phyloP scores from a whole-genome alignment of 208 protist species.

The Endotrypanum monterogeii region DNA sequence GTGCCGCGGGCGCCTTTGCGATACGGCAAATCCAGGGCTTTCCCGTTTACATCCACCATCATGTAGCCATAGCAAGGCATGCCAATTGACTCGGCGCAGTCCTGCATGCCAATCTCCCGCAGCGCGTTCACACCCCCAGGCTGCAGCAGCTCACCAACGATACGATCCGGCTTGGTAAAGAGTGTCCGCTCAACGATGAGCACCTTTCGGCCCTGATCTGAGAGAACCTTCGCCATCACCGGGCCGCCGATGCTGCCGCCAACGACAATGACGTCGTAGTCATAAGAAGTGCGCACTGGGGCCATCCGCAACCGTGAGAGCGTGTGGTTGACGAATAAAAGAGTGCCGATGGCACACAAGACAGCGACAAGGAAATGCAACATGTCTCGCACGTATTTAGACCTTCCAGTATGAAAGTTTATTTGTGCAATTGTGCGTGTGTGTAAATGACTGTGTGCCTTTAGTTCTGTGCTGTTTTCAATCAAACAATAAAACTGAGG shows the following conservation, averaged over 20 bases:
- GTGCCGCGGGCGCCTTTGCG: slow-evolving; percentile 50
- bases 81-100: slow-evolving; percentile 85
- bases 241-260: slow-evolving; percentile 92
- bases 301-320: slow-evolving; percentile 46
- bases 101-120: slow-evolving; percentile 84
- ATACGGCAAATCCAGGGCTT: slow-evolving; percentile 80
- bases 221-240: slow-evolving; percentile 89
- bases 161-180: slow-evolving; percentile 92
- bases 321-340: slow-evolving; percentile 61
- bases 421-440: background rate
- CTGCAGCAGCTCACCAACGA: slow-evolving; percentile 96
- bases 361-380: slow-evolving; percentile 44
- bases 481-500: background rate
- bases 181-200: slow-evolving; percentile 90
- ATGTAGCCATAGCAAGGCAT: slow-evolving; percentile 88
- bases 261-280: slow-evolving; percentile 93
- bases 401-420: background rate
- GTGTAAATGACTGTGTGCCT: background rate
- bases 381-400: slow-evolving; percentile 8
- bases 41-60: slow-evolving; percentile 70
- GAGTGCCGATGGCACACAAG: slow-evolving; percentile 37
- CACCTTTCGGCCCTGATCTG: slow-evolving; percentile 83
- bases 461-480: background rate
- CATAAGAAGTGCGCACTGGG: slow-evolving; percentile 60
- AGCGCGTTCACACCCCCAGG: slow-evolving; percentile 91